A percentile compares a stretch with the other conserved stretches of the same genome.
These are phyloP conservation scores for Protea cynaroides DNA, from an alignment of 164 flowering plant genomes.

Conservation along the genomic window DNA sequence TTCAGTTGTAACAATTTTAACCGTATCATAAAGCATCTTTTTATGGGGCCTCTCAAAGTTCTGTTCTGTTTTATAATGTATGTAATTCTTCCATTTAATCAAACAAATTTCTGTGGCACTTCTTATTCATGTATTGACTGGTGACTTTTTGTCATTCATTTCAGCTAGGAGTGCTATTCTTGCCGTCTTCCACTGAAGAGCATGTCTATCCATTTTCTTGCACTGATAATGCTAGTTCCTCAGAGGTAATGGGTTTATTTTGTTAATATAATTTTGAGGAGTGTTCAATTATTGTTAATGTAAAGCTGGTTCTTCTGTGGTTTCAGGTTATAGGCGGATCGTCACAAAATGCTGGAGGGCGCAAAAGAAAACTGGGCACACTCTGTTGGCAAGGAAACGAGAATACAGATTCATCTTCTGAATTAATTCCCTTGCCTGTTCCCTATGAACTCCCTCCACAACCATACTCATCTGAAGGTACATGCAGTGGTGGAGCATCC, in stretches of 20 bases:
- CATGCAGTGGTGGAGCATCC: background rate
- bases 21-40: background rate
- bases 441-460: conserved; percentile 91
- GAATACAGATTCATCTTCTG: conserved; percentile 26
- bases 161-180: conserved; percentile 90
- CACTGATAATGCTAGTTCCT: conserved; percentile 29
- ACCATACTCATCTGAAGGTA: conserved; percentile 78
- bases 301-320: background rate
- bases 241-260: conserved; percentile 38
- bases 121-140: background rate
- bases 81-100: background rate
- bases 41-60: background rate
- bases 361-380: conserved; percentile 53
- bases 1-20: too few species aligned
- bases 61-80: background rate
- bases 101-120: background rate
- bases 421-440: conserved; percentile 61
- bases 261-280: background rate
- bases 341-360: conserved; percentile 16
- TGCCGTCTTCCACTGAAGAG: conserved; percentile 42
- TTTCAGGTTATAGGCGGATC: conserved; percentile 33
- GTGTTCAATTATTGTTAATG: too few species aligned
- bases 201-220: conserved; percentile 58
- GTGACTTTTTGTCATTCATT: conserved; percentile 3
- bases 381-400: conserved; percentile 42